These are phyloP conservation scores for Ophiosphaerella herpotricha DNA, from an alignment of 2,329 filamentous ascomycete genomes.

Conservation along the genomic window DNA sequence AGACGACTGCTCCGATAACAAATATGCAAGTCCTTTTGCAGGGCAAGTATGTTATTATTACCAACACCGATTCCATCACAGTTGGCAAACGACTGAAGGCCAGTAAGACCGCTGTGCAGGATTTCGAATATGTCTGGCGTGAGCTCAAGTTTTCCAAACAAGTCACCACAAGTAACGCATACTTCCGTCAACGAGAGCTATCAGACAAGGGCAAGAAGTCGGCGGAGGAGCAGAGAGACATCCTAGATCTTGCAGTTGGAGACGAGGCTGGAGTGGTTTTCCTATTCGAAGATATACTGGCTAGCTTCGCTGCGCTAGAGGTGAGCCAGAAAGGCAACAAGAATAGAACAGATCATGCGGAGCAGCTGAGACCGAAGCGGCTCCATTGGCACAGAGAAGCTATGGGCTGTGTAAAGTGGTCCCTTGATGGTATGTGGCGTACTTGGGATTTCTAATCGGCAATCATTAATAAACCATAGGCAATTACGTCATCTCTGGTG, in stretches of 20 bases:
- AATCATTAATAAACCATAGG: constrained; percentile 54
- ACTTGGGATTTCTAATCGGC: constrained; percentile 3
- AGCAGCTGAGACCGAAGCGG: constrained; percentile 61
- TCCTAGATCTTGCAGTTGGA: constrained; percentile 78
- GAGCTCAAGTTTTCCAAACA: constrained; percentile 63
- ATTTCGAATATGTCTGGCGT: constrained; percentile 57
- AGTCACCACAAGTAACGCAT: constrained; percentile 52
- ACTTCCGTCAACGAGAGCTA: constrained; percentile 60
- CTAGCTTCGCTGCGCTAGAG: constrained; percentile 55
- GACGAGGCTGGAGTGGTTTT: constrained; percentile 76
- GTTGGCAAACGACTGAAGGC: constrained; percentile 59
- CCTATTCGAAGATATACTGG: constrained; percentile 76
- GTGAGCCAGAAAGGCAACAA: constrained; percentile 43
- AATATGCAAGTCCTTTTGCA: constrained; percentile 54
- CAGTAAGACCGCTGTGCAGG: constrained; percentile 41
- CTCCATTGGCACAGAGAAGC: constrained; percentile 90
- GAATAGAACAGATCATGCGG: constrained; percentile 34
- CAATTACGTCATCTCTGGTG: constrained; percentile 93
- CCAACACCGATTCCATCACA: constrained; percentile 60
- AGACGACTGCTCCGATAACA: constrained; percentile 43
- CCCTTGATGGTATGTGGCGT: constrained; percentile 72
- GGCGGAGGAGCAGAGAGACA: constrained; percentile 39
- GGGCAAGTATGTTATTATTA: constrained; percentile 64
- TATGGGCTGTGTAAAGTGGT: constrained; percentile 88
- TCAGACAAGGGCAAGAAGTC: constrained; percentile 38